Base-by-base conservation (phyloP, 2,329 filamentous ascomycete species). In the Ophiostoma ips region DNA sequence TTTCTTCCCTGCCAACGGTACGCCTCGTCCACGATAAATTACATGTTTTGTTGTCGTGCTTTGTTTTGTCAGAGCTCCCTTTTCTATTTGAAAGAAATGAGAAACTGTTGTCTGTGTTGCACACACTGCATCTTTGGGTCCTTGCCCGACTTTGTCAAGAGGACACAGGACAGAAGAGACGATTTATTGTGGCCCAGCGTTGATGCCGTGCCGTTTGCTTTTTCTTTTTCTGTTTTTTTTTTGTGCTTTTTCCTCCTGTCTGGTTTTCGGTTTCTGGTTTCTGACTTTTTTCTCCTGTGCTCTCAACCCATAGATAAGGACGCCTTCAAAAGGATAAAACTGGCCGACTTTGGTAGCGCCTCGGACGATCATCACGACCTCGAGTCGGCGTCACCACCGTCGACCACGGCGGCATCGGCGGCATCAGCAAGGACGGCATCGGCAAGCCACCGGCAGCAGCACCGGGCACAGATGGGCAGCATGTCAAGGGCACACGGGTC, bases 261-360 rank as follows among this genome's bases (percentile, higher is more conserved):
- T n/a, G n/a, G n/a, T n/a, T n/a, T n/a, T n/a, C n/a, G 35, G 21
- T 35, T 19, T 41, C n/a, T 43, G 9, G 30, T 43, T 30, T 40
- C 44, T 47, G n/a, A 40, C 37, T 31, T 28, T 24, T 33, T n/a
- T n/a, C n/a, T 16, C 19, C 18, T 30, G 28, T 15, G 30, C n/a
- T 34, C n/a, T 28, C 11, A 34, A 7, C 36, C 31, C 21, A 43
- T 43, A 71, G 69, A 71, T 50, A 71, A 68, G 58, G 72, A 77
- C 50, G 62, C 60, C 1, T 67, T 70, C 9, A 79, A 77, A 52
- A 63, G 73, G 37, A 58, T 69, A 8, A 77, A 71, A 57, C 58
- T 71, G 4, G 59, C 62, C 3, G 73, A 76, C 13, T 57, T 62
- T 53, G 18, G 61, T 13, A 50, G 30, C 21, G 33, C 55, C 1